Base-by-base conservation (phyloP, 2,329 filamentous ascomycete genomes). In the Fusarium anthophilum region DNA sequence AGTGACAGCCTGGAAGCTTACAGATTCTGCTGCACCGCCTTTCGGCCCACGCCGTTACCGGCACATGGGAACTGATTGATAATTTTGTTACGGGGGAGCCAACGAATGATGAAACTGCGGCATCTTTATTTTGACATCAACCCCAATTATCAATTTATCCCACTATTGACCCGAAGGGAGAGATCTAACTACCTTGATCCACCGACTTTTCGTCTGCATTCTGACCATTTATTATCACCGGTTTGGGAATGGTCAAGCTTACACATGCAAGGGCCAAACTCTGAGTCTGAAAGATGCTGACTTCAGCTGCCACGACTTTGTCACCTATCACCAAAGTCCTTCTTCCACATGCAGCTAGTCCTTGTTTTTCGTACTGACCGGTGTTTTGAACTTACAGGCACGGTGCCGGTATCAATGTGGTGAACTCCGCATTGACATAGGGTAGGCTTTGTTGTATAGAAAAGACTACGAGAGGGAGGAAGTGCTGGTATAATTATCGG, bases 301-400 rank as follows among this genome's bases (percentile, higher is more conserved):
- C 24, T 18, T 50, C 18, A 37, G 35, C 39, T 47, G 30, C 17
- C 20, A 6, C 51, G 20, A 10, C 32, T 22, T 50, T 69, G 18
- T 65, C 41, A 43, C 24, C n/a, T 41, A n/a, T 35, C 26, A 24
- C 66, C 66, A 70, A 70, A 66, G 66, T 70, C 35, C 66, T 54
- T 70, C 37, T 55, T 41, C 65, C 50, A 26, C 1, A 59, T 70
- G 14, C 30, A 60, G 67, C 38, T 54, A 69, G 64, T 20, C 3
- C 2, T 17, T 35, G 30, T n/a, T 44, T 44, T 53, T 43, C 17
- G 30, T 51, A 37, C 48, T 68, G 63, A 38, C 20, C 26, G 37
- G 43, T 41, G n/a, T 28, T 41, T 48, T 26, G 13, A 30, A 6
- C 15, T 7, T 60, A 20, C 18, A 2, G 6, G 6, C 18, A 0